phyloP scores from a whole-genome alignment of 2,329 filamentous ascomycete genomes.

The Curvularia sp. region DNA sequence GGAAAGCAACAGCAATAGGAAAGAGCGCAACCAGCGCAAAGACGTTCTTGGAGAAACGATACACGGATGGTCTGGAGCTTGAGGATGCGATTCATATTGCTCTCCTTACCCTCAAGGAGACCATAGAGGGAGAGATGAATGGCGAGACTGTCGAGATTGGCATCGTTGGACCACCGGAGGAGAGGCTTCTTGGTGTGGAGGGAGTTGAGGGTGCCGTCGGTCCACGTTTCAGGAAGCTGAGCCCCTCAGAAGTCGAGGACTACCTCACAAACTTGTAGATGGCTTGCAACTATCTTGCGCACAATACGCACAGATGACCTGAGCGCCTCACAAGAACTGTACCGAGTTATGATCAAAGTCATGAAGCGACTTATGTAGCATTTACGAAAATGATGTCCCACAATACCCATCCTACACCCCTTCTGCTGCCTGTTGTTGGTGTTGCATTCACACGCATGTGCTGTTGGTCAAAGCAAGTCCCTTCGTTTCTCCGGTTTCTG shows the following conservation, averaged over 20 bases:
- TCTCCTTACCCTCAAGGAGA: conserved; percentile 95
- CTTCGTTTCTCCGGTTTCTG: background rate
- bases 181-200: conserved; percentile 90
- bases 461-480: background rate
- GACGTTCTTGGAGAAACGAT: conserved; percentile 99
- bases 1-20: conserved; percentile 98
- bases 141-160: conserved; percentile 98
- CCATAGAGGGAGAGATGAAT: conserved; percentile 99
- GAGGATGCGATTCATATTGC: conserved; percentile 99
- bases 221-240: conserved; percentile 91
- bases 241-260: conserved; percentile 97
- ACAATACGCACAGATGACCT: conserved; percentile 3
- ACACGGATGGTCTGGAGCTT: conserved; percentile 94
- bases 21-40: conserved; percentile 98
- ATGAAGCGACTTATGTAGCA: conserved; percentile 31
- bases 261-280: conserved; percentile 95
- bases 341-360: conserved; percentile 13
- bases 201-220: conserved; percentile 85
- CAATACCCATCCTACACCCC: conserved; percentile 1
- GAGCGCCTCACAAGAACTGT: conserved; percentile 1
- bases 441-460: background rate
- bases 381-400: conserved; percentile 34
- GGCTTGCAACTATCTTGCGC: background rate
- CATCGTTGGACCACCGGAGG: conserved; percentile 92
- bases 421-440: background rate